phyloP scores from a whole-genome alignment of 306 rosid genomes.

The Rosa multiflora region DNA sequence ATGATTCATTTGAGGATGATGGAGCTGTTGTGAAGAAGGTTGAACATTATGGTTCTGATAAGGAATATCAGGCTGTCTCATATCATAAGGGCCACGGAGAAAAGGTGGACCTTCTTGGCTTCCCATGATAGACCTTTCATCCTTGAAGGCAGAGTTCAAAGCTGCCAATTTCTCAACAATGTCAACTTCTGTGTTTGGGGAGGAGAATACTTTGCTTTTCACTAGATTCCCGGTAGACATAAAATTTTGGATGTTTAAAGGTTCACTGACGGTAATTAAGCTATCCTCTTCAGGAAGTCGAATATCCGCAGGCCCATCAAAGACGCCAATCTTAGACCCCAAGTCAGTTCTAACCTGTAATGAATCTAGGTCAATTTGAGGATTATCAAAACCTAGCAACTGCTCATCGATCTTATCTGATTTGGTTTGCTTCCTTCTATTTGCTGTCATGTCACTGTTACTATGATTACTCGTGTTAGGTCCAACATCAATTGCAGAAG shows the following conservation, averaged over 20 bases:
- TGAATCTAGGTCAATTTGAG: conserved; percentile 52
- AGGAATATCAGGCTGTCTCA: conserved; percentile 62
- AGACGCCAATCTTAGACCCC: conserved; percentile 51
- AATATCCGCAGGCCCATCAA: conserved; percentile 53
- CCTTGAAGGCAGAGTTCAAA: conserved; percentile 55
- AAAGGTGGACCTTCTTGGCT: conserved; percentile 65
- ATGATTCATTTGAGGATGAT: conserved; percentile 54
- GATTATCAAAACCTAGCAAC: conserved; percentile 52
- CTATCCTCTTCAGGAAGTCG: conserved; percentile 76
- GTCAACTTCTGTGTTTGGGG: conserved; percentile 53
- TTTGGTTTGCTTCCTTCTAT: conserved; percentile 48
- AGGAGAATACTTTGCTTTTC: conserved; percentile 46
- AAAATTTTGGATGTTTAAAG: conserved; percentile 50
- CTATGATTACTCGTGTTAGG: conserved; percentile 42
- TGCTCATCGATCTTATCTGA: conserved; percentile 54
- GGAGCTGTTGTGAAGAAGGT: conserved; percentile 60
- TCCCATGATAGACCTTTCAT: conserved; percentile 52
- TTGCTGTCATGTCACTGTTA: conserved; percentile 37
- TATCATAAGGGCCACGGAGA: conserved; percentile 56
- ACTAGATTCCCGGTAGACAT: conserved; percentile 52
- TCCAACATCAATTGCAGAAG: conserved; percentile 40
- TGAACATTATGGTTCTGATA: conserved; percentile 61
- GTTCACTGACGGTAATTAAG: conserved; percentile 54
- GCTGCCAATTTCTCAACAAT: conserved; percentile 64
- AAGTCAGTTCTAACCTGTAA: conserved; percentile 45